Base-by-base conservation (phyloP, 2,329 filamentous ascomycete species). In the Xylariaceae sp. region DNA sequence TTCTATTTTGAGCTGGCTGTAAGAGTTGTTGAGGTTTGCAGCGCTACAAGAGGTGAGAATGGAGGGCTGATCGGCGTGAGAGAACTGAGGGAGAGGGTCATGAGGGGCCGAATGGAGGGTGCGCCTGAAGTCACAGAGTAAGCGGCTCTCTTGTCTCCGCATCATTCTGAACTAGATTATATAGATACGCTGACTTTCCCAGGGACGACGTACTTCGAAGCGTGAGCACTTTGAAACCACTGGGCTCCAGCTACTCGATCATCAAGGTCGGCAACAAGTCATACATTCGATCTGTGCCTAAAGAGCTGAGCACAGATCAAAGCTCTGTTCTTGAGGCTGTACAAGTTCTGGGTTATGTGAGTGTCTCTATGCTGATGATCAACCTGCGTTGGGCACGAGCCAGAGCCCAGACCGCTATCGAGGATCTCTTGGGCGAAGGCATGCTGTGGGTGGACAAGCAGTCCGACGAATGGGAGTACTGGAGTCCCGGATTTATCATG, bases 1-100 rank as follows among this genome's bases (percentile, higher is more conserved):
- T 98, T 98, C 62, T 98, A 97, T 69, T 97, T 97, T 64, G 91
- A 95, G 70, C 80, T 98, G 34, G 93, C 89, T 1, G 91, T 97
- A n/a, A 78, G 88, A 37, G 87, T 97, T 1, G 93, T 98, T 4
- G 91, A 97, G 64, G 81, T 96, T 7, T 98, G 93, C 61, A 76
- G 89, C 4, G 81, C 84, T 39, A 96, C 89, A 34, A 75, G 93
- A 39, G 80, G 79, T 3, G 91, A 96, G 66, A 98, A 98, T 62
- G 93, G 93, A 6, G 93, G 93, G 0, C 71, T 98, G 56, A 88
- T 98, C 39, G 87, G 87, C 9, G 77, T 97, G 15, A 72, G 78
- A 34, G 91, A 97, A 64, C 82, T 95, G 54, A 73, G 81, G 43
- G 85, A 90, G 58, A 74, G 81, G 34, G 83, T 97, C 19, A 80